Evolutionary conservation across 2,329 filamentous ascomycete genomes (phyloP).

Genomic region (Alternaria solani): DNA sequence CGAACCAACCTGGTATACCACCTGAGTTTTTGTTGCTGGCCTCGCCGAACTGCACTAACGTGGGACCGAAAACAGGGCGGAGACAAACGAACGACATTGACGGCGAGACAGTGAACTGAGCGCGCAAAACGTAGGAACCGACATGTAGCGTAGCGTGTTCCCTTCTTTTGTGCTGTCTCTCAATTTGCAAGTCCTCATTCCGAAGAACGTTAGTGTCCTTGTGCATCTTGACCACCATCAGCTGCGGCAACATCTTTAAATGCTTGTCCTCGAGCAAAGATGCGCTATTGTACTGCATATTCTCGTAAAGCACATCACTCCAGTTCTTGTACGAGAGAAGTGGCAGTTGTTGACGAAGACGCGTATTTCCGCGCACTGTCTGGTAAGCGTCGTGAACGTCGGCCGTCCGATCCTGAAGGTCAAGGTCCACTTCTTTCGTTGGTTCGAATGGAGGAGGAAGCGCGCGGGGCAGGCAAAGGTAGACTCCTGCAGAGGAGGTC

Average conservation of each 20-base stretch:
- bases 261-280: neutral
- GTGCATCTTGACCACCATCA: constrained; percentile 11
- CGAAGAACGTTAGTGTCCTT: neutral
- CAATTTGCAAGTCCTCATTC: neutral
- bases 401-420: neutral
- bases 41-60: constrained; percentile 16
- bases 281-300: constrained; percentile 1
- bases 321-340: neutral
- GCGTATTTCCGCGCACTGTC: neutral
- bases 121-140: neutral
- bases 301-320: neutral
- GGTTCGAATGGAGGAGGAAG: neutral
- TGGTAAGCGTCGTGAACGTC: neutral
- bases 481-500: neutral
- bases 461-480: constrained; percentile 17
- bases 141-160: neutral
- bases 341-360: constrained; percentile 3
- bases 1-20: constrained; percentile 16
- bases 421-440: neutral
- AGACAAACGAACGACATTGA: constrained; percentile 11
- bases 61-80: constrained; percentile 20
- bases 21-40: neutral
- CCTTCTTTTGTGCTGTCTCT: neutral
- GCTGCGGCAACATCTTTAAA: neutral
- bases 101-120: constrained; percentile 4